A percentile compares a stretch with the other conserved stretches of the same genome.
Evolutionary conservation across 441 rosid genomes (phyloP).

Genomic region (Croton setiger): DNA sequence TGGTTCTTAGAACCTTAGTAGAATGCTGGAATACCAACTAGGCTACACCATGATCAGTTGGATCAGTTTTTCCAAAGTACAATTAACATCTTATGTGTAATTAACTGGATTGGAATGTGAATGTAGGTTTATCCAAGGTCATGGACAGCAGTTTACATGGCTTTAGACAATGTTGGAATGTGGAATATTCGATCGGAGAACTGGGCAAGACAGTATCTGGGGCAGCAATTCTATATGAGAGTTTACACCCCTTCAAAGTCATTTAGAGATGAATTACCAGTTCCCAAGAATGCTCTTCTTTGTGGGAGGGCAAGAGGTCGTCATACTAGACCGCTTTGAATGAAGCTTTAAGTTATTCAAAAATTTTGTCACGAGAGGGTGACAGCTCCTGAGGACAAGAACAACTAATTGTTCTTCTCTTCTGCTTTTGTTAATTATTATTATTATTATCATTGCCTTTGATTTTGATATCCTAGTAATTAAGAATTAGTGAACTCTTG

Average conservation of each 20-base stretch:
- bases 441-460: background rate
- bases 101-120: conserved; percentile 16
- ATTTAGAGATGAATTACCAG: conserved; percentile 71
- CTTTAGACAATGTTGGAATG: conserved; percentile 93
- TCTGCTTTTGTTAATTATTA: background rate
- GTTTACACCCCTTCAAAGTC: conserved; percentile 72
- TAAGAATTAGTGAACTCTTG: background rate
- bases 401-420: background rate
- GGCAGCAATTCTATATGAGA: conserved; percentile 83
- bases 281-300: conserved; percentile 77
- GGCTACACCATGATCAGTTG: no score
- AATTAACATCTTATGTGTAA: no score
- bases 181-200: conserved; percentile 89
- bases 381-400: conserved; percentile 19
- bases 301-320: conserved; percentile 68
- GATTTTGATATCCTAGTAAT: no score
- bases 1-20: no score
- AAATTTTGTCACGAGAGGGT: conserved; percentile 41
- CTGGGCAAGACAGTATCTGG: conserved; percentile 84
- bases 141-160: conserved; percentile 85
- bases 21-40: no score
- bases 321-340: conserved; percentile 24
- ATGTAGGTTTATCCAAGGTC: conserved; percentile 87
- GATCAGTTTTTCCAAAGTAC: no score
- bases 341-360: background rate